Evolutionary conservation across 176 grass and related monocot species (phyloP).

Genomic region (Paspalum notatum): DNA sequence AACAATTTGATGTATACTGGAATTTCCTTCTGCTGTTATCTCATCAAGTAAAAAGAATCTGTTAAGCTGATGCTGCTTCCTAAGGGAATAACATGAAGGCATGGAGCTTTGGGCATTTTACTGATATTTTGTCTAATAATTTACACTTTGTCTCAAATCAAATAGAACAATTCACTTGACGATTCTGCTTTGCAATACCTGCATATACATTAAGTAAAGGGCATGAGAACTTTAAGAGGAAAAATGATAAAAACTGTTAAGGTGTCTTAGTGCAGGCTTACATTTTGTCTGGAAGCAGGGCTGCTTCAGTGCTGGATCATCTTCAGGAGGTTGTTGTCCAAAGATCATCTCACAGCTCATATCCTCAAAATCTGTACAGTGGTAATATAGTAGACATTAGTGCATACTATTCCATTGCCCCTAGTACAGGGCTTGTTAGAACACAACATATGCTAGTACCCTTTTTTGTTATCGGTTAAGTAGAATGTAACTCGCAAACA

Average conservation of each 20-base stretch:
- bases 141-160: slow-evolving; percentile 44
- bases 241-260: slow-evolving; percentile 9
- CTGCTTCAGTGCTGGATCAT: slow-evolving; percentile 93
- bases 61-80: slow-evolving; percentile 32
- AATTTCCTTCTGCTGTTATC: slow-evolving; percentile 26
- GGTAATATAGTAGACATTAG: slow-evolving; percentile 43
- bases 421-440: background rate
- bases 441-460: background rate
- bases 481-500: background rate
- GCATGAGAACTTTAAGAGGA: slow-evolving; percentile 30
- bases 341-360: slow-evolving; percentile 99
- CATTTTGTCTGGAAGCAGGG: slow-evolving; percentile 78
- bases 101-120: slow-evolving; percentile 32
- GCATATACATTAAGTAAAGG: slow-evolving; percentile 39
- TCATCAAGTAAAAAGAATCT: slow-evolving; percentile 13
- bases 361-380: slow-evolving; percentile 91
- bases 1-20: slow-evolving; percentile 35
- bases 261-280: slow-evolving; percentile 41
- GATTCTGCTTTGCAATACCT: slow-evolving; percentile 79
- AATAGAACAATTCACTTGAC: slow-evolving; percentile 70
- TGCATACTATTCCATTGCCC: slow-evolving; percentile 29
- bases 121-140: slow-evolving; percentile 37
- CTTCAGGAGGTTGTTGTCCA: slow-evolving; percentile 78
- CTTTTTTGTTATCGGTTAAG: background rate
- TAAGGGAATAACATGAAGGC: slow-evolving; percentile 31